Evolutionary conservation across 257 asterid genomes (phyloP), one percentile per base, ranked within the genome.

Genomic region (Solanum etuberosum): DNA sequence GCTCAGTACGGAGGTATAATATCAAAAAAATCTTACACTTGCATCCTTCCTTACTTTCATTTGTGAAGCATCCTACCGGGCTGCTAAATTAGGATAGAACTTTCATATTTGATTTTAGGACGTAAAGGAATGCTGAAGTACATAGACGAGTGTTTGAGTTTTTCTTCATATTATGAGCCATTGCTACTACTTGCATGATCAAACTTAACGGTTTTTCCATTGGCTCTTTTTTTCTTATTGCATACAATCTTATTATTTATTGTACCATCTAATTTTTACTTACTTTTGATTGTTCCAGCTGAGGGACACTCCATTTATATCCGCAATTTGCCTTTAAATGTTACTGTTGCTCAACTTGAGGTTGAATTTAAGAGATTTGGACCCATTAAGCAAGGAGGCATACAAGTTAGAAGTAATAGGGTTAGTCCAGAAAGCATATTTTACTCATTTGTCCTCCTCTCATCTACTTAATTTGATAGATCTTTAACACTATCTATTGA

Each of bases 321-420:
- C 29, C 83, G 68, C 38, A 85, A 68, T 85, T 85, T 85, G 35
- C 87, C 87, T 27, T 38, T 68, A 57, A 73, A 48, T 86, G 32
- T 74, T 46, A 74, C 88, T 18, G 37, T 57, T 23, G 85, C 71
- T 21, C 71, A 86, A 18, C 70, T 86, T 31, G 88, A 86, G 85
- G 74, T 31, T 46, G 88, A 48, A 48, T 86, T 76, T 86, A 86
- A 74, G 34, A 74, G 21, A 32, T 72, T 42, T 86, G 85, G 88
- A 86, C 83, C 85, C 13, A 85, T 85, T 40, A 85, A 43, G 83
- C 67, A 85, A 11, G 82, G 42, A 67, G 87, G 83, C 51, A 18
- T 85, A 29, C 83, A 85, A 85, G 83, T 85, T 25, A 85, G 87
- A 85, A 68, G 83, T 85, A 68, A 85, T 27, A 43, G 82, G 87